A percentile compares a stretch with the other conserved stretches of the same genome.
phyloP scores from a whole-genome alignment of 371 early-diverging fungal species.

The Mucor plumbeus region DNA sequence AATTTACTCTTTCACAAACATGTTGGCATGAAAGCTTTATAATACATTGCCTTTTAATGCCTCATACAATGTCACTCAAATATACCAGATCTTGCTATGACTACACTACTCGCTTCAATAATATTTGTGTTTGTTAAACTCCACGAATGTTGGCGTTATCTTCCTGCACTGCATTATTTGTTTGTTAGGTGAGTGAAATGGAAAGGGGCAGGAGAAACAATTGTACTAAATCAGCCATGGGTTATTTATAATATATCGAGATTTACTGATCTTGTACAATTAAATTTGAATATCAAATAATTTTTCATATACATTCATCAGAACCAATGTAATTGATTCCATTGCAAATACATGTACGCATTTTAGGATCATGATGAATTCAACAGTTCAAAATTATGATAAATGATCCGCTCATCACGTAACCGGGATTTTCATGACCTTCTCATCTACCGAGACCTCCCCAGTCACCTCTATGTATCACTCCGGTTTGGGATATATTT shows the following conservation, averaged over 20 bases:
- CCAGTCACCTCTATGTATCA: not conserved
- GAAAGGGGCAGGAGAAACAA: slow-evolving; percentile 5
- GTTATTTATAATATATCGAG: not conserved
- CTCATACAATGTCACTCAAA: too few relatives aligned
- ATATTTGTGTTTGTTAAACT: not conserved
- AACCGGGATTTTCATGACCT: not conserved
- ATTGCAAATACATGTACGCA: too few relatives aligned
- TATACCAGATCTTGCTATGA: too few relatives aligned
- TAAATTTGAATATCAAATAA: not conserved
- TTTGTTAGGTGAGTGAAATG: not conserved
- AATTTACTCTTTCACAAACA: too few relatives aligned
- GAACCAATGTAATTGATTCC: too few relatives aligned
- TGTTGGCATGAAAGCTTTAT: too few relatives aligned
- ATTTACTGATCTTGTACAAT: not conserved
- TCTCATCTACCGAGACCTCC: not conserved
- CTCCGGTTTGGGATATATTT: not conserved
- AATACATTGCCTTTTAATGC: too few relatives aligned
- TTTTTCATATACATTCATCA: too few relatives aligned
- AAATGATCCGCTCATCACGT: too few relatives aligned
- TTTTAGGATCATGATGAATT: too few relatives aligned
- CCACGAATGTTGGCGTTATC: not conserved
- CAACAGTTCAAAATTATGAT: too few relatives aligned
- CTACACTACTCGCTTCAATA: too few relatives aligned
- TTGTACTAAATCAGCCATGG: not conserved
- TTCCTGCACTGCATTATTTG: not conserved